Percentiles rank a stretch among this genome's conserved stretches.
phyloP scores from a whole-genome alignment of 345 rosid genomes.

The Clausena lansium region DNA sequence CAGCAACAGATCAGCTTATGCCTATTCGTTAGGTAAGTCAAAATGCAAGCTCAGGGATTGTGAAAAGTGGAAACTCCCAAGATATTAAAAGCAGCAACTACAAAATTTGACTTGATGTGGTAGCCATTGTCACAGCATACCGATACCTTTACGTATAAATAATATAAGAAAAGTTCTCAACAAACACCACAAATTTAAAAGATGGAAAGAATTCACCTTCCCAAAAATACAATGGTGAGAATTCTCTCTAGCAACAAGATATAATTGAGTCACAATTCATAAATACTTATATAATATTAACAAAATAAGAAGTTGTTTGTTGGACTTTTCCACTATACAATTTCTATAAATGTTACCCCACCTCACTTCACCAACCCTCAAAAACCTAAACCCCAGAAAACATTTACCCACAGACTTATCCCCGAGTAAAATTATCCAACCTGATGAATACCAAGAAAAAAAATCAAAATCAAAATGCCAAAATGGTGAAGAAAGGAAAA shows the following conservation, averaged over 20 bases:
- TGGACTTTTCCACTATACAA: conserved; percentile 27
- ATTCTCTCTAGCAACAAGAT: background rate
- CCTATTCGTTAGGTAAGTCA: too few species aligned
- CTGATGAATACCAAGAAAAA: conserved; percentile 11
- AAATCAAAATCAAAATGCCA: background rate
- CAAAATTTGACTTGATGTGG: too few species aligned
- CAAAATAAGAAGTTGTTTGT: background rate
- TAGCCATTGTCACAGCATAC: too few species aligned
- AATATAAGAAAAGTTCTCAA: background rate
- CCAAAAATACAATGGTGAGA: too few species aligned
- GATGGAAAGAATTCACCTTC: background rate
- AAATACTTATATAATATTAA: conserved; percentile 5
- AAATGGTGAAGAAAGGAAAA: conserved; percentile 10
- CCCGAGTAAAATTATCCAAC: background rate
- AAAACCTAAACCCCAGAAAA: conserved; percentile 9
- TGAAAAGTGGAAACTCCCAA: too few species aligned
- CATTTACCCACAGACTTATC: background rate
- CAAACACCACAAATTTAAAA: background rate
- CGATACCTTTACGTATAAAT: too few species aligned
- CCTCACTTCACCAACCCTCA: conserved; percentile 26
- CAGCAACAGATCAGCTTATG: background rate
- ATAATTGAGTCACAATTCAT: conserved; percentile 5
- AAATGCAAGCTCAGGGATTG: too few species aligned
- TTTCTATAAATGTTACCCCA: conserved; percentile 10
- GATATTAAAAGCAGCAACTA: too few species aligned